Conservation (phyloP, 805 yeast species). For the Limtongia smithiae region DNA sequence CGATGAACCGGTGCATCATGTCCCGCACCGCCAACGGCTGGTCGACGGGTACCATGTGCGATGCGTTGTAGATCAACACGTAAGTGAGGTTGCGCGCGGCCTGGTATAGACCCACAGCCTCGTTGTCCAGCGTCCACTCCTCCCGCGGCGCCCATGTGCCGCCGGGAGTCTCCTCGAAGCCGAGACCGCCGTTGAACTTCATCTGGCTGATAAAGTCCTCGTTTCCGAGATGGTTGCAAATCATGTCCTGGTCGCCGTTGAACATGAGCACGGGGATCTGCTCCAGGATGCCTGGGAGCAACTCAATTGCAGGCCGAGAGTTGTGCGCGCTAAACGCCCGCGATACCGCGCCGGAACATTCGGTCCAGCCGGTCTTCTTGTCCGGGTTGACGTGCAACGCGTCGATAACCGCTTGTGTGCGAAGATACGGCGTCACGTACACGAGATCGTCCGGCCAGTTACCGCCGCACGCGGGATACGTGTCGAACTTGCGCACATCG, state of each 20-base stretch:
- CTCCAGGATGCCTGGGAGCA: slow-evolving; percentile 64
- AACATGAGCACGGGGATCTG: slow-evolving; percentile 64
- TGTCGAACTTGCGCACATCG: slow-evolving; percentile 66
- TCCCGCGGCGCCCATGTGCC: slow-evolving; percentile 31
- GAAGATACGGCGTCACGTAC: slow-evolving; percentile 50
- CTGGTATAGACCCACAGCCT: slow-evolving; percentile 45
- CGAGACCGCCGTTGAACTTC: slow-evolving; percentile 56
- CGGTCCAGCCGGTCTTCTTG: slow-evolving; percentile 59
- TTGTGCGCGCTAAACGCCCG: slow-evolving; percentile 47
- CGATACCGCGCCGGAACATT: slow-evolving; percentile 67
- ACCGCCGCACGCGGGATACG: slow-evolving; percentile 83
- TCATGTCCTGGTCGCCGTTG: slow-evolving; percentile 83
- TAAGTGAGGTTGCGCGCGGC: slow-evolving; percentile 72
- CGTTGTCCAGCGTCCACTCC: slow-evolving; percentile 48
- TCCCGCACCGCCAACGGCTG: slow-evolving; percentile 66
- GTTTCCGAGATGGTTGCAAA: slow-evolving; percentile 80
- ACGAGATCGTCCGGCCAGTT: slow-evolving; percentile 79
- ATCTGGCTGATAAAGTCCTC: slow-evolving; percentile 60
- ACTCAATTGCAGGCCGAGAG: slow-evolving; percentile 57
- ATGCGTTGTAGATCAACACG: slow-evolving; percentile 66
- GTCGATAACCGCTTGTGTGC: slow-evolving; percentile 44
- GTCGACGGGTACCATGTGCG: slow-evolving; percentile 95
- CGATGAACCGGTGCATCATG: slow-evolving; percentile 50
- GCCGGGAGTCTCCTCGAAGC: slow-evolving; percentile 34
- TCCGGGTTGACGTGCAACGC: slow-evolving; percentile 48